Evolutionary conservation across 495 filamentous ascomycete species (phyloP), one percentile per base, ranked within the genome.

Genomic region (Tuber calosporum): DNA sequence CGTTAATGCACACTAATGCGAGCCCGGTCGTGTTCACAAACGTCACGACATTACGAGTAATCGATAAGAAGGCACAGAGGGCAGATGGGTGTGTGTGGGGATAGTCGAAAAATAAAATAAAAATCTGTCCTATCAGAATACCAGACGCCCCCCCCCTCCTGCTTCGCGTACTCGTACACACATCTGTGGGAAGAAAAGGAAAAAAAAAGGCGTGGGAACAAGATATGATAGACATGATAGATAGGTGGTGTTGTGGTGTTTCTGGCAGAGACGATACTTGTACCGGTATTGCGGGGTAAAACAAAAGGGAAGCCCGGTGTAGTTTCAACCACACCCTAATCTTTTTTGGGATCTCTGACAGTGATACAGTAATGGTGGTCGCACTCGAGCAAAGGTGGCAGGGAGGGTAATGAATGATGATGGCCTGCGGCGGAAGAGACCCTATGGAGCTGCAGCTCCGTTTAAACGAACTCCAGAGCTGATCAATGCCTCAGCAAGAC

Each of bases 241-340:
- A 62, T 6, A 62, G 53, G 30, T 34, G n/a, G 53, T 62, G 53
- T 30, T 34, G 53, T 62, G 53, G 53, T 26, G 26, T 34, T 26
- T 17, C 26, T 62, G 26, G 53, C 48, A 9, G 70, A 77, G 69
- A 68, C 76, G 75, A 78, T 78, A n/a, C n/a, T n/a, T n/a, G n/a
- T n/a, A n/a, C n/a, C n/a, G n/a, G n/a, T n/a, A 78, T 78, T 78
- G 76, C 76, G 76, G 76, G 76, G 76, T 78, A 78, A 76, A 72
- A 66, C 17, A 68, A 30, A 39, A n/a, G 45, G 74, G 73, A 69
- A 78, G 74, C 74, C 74, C 73, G 69, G 76, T 67, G 70, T 72
- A 45, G 67, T 34, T 45, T 77, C 70, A 13, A 62, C 26, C 53
- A 34, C 53, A 62, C 53, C 53, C 53, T 62, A 62, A 62, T 34